Conservation (phyloP, 495 filamentous ascomycete species). For the Platismatia glauca region DNA sequence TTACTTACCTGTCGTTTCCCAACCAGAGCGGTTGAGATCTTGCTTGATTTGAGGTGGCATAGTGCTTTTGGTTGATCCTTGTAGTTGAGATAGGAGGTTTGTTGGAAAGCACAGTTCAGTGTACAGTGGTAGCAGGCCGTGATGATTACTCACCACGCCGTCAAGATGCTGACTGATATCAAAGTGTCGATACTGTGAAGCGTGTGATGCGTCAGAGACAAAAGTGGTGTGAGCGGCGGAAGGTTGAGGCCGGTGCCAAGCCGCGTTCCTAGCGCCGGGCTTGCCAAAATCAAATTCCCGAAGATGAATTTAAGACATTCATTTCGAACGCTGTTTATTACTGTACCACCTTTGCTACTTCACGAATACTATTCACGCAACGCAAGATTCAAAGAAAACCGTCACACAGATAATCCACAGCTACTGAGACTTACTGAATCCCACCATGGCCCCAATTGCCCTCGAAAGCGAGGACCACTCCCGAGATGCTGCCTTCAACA, state of each 20-base stretch:
- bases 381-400: no score
- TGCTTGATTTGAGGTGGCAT: conserved; percentile 80
- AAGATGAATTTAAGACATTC: neutral
- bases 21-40: conserved; percentile 91
- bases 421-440: neutral
- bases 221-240: conserved; percentile 2
- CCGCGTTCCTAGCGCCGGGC: neutral
- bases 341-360: no score
- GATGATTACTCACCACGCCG: neutral
- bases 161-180: neutral
- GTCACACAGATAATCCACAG: neutral
- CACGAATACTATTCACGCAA: no score
- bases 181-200: neutral
- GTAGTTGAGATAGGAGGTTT: neutral
- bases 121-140: neutral
- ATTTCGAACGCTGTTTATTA: neutral
- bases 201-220: no score
- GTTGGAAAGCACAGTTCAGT: neutral
- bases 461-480: conserved; percentile 79
- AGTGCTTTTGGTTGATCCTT: conserved; percentile 7
- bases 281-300: neutral
- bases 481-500: conserved; percentile 91
- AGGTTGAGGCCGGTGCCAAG: neutral
- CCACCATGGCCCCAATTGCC: conserved; percentile 55
- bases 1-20: conserved; percentile 78